Percentiles rank a stretch among this genome's conserved stretches.
These are phyloP conservation scores for Ascomycota sp. DNA, from an alignment of 2,329 filamentous ascomycete genomes.

Conservation along the genomic window DNA sequence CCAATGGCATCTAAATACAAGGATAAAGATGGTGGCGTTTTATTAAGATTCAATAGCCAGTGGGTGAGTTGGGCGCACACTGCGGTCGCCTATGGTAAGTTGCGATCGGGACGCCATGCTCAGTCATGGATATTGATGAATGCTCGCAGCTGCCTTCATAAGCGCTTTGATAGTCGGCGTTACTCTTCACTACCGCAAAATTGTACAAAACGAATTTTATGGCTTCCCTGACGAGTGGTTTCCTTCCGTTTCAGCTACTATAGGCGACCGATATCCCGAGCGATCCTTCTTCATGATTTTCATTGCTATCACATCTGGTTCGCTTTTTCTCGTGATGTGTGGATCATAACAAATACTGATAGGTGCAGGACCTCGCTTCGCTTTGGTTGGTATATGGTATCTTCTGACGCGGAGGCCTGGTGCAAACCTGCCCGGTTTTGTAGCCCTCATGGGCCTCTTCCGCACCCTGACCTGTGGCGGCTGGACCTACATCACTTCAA, in stretches of 20 bases:
- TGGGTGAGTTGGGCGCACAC: slow-evolving; percentile 89
- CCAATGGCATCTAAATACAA: slow-evolving; percentile 30
- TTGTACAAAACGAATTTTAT: slow-evolving; percentile 92
- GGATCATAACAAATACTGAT: slow-evolving; percentile 1
- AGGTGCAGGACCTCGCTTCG: slow-evolving; percentile 62
- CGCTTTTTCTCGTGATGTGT: slow-evolving; percentile 4
- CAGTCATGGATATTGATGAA: background rate
- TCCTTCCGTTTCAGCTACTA: slow-evolving; percentile 86
- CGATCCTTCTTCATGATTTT: slow-evolving; percentile 94
- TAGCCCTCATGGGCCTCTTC: slow-evolving; percentile 63
- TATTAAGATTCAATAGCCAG: slow-evolving; percentile 55
- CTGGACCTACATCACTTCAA: slow-evolving; percentile 97
- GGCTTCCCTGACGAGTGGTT: slow-evolving; percentile 94
- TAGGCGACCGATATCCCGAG: slow-evolving; percentile 92
- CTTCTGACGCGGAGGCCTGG: slow-evolving; percentile 62
- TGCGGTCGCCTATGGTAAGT: slow-evolving; percentile 55
- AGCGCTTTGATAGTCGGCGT: slow-evolving; percentile 68
- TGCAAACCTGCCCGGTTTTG: slow-evolving; percentile 57
- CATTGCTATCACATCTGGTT: slow-evolving; percentile 86
- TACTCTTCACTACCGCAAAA: slow-evolving; percentile 81
- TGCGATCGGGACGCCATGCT: background rate
- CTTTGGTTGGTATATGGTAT: slow-evolving; percentile 81
- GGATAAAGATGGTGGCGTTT: slow-evolving; percentile 40
- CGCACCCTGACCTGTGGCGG: slow-evolving; percentile 87
- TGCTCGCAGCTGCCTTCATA: slow-evolving; percentile 50